Conservation (phyloP, 345 rosid genomes). For the Rubroshorea leprosula region DNA sequence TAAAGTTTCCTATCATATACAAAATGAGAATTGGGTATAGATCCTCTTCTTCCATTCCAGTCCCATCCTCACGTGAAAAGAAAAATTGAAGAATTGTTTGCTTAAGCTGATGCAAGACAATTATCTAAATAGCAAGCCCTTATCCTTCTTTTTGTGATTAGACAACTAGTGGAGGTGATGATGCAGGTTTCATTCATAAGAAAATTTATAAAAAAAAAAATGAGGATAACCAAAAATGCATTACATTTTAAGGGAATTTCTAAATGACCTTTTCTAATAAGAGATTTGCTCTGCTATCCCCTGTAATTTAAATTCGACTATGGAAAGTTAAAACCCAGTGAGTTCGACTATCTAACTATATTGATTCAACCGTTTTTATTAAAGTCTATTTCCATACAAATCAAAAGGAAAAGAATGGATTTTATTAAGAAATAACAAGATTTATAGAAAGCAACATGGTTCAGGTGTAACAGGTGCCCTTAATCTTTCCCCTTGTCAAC, state of each 20-base stretch:
- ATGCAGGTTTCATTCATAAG: neutral
- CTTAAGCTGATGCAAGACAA: neutral
- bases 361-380: no score
- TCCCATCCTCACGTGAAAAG: neutral
- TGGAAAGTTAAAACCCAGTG: no score
- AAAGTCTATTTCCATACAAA: no score
- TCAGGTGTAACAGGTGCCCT: neutral
- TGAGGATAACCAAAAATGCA: neutral
- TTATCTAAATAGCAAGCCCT: neutral
- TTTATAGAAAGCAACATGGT: neutral
- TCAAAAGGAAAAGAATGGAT: no score
- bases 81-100: neutral
- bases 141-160: neutral
- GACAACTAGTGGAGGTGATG: neutral
- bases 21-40: no score
- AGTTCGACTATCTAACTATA: no score
- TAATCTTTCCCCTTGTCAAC: slow-evolving; percentile 9
- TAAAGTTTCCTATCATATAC: no score
- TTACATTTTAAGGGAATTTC: neutral
- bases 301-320: neutral
- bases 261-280: neutral
- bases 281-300: neutral
- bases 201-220: neutral
- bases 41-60: neutral
- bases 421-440: neutral